Percentiles rank a stretch among this genome's conserved stretches.
Evolutionary conservation across 768 basidiomycete species (phyloP).

Genomic region (Amanita exitialis): DNA sequence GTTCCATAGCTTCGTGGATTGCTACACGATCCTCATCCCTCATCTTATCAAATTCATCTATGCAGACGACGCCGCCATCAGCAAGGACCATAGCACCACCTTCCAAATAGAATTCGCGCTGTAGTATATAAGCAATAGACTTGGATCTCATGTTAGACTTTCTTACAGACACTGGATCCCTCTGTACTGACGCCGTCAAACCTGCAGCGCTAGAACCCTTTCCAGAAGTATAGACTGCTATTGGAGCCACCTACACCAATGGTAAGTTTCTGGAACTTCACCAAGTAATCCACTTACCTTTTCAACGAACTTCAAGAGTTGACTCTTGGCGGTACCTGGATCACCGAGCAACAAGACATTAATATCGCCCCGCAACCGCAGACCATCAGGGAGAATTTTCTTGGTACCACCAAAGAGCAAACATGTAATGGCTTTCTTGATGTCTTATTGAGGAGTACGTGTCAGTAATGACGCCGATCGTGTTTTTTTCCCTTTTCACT

Average conservation of each 20-base stretch:
- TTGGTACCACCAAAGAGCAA: conserved; percentile 96
- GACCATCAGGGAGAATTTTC: conserved; percentile 94
- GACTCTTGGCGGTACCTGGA: conserved; percentile 97
- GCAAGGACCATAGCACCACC: conserved; percentile 99
- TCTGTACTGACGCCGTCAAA: conserved; percentile 94
- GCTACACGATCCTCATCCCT: conserved; percentile 97
- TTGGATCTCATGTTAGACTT: conserved; percentile 6
- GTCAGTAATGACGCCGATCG: not conserved
- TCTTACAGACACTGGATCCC: conserved; percentile 81
- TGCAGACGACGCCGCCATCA: conserved; percentile 96
- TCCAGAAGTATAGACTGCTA: conserved; percentile 96
- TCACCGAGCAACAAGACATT: conserved; percentile 95
- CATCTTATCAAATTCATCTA: conserved; percentile 99
- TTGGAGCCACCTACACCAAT: conserved; percentile 72
- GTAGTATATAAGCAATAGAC: not conserved
- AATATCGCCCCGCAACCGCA: conserved; percentile 95
- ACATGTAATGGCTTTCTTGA: conserved; percentile 96
- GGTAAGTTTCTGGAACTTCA: conserved; percentile 1
- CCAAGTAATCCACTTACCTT: conserved; percentile 39
- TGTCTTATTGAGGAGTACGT: conserved; percentile 49
- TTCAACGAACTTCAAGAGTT: conserved; percentile 96
- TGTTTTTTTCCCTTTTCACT: conserved; percentile 2
- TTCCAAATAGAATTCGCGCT: conserved; percentile 98
- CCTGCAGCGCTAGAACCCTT: conserved; percentile 98
- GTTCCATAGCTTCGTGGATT: conserved; percentile 99